Base-by-base conservation (phyloP, 2,329 filamentous ascomycete genomes). In the Stachybotrys echinatus region DNA sequence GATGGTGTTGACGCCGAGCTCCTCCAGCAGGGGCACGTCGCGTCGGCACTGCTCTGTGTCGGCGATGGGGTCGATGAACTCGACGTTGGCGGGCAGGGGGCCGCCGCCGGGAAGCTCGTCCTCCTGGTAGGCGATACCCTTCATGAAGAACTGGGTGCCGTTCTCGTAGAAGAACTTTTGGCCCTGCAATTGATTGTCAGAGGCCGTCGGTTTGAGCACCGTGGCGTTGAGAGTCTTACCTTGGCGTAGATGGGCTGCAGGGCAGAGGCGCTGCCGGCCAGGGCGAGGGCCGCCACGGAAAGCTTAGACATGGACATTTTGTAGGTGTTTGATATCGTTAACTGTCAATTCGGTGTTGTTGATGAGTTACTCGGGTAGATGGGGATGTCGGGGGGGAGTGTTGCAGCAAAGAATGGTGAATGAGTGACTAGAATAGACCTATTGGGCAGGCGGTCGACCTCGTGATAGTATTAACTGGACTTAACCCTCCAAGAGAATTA, bases 101-200 rank as follows among this genome's bases (percentile, higher is more conserved):
- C 63, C 64, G 54, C 83, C 79, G 48, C 77, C 79, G 48, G 80
- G 74, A 56, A 75, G 76, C 56, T 76, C 76, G 61, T 92, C 88
- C 74, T 92, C 84, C 77, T 99, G 94, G 75, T 99, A 99, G 58
- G 94, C 94, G 60, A 99, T 79, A 74, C 94, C 94, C 71, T 87
- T 89, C 70, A 97, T 89, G 78, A 84, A 95, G 73, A 80, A 80
- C 62, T 80, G 75, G 18, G 77, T 80, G 55, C 77, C 77, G 61
- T 85, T 88, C 70, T 88, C 80, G 77, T 88, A 92, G 79, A 95
- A 96, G 79, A 96, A 92, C 72, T 94, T 92, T 66, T 81, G 81
- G 60, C 89, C 85, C 81, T 86, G 63, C 50, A 62, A 48, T 57
- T 14, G 10, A 34, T 10, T 34, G 5, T 34, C 10, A 40, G 43